These are phyloP conservation scores for Tolypocladium sp. DNA, from an alignment of 2,329 filamentous ascomycete genomes.

Conservation along the genomic window DNA sequence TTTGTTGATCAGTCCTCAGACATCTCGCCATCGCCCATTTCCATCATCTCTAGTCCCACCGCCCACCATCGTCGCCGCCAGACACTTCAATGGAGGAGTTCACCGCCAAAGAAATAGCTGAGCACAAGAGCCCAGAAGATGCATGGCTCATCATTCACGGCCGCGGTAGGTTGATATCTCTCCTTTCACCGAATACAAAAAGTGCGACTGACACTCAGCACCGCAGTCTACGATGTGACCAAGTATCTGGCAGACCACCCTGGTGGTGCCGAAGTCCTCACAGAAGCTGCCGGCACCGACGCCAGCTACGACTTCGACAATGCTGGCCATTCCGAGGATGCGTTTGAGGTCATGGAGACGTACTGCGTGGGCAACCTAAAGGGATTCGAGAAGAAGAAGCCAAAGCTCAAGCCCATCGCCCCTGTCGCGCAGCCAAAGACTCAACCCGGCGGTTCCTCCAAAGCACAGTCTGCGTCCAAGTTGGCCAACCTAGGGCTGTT, in stretches of 20 bases:
- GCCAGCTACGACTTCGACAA: conserved; percentile 75
- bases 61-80: not conserved
- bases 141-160: conserved; percentile 48
- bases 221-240: conserved; percentile 47
- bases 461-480: not conserved
- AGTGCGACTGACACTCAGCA: not conserved
- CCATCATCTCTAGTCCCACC: not conserved
- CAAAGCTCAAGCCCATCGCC: not conserved
- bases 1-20: not conserved
- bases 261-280: conserved; percentile 68
- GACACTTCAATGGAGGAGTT: conserved; percentile 7
- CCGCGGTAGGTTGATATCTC: conserved; percentile 33
- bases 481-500: conserved; percentile 10
- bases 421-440: not conserved
- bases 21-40: not conserved
- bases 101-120: conserved; percentile 32
- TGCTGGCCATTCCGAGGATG: conserved; percentile 67
- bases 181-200: not conserved
- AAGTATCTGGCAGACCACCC: conserved; percentile 52
- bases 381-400: conserved; percentile 12
- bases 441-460: not conserved
- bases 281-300: conserved; percentile 71
- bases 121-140: conserved; percentile 37
- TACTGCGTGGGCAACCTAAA: conserved; percentile 28
- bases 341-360: conserved; percentile 30